Evolutionary conservation across 768 basidiomycete species (phyloP), one percentile per base, ranked within the genome.

Genomic region (Suillus paluster): DNA sequence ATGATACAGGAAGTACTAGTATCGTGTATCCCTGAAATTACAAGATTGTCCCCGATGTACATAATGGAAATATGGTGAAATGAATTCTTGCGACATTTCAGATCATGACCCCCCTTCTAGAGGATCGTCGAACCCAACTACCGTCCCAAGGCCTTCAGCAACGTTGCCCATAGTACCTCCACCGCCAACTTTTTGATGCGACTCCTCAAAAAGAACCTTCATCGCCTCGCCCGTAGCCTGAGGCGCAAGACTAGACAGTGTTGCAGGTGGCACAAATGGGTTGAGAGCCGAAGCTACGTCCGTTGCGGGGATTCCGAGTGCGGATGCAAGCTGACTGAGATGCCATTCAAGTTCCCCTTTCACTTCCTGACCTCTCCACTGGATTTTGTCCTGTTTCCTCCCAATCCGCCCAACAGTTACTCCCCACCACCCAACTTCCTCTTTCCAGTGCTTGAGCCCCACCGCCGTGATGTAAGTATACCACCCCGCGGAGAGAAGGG

Each of bases 221-320:
- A 77, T 72, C 14, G 77, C 76, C 19, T 84, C 81, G 1, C 80
- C 80, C 0, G 83, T 84, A 68, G 83, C 82, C 55, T 76, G 75
- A 5, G 41, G 63, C 2, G 81, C 80, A 5, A 88, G 73, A 1
- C 84, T 86, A 10, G 85, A 83, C 56, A 90, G 70, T 41, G 83
- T 86, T 8, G 84, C 86, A 11, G 84, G 82, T 1, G 89, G 86
- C 11, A 90, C 83, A 63, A 86, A 73, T 34, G 85, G 78, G 64
- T 80, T 79, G 53, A 91, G 85, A 1, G 89, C 90, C 19, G 77
- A 79, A 3, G 90, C 88, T 1, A 92, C 75, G 41, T 88, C 85
- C 44, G 77, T 74, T 17, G 86, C 78, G 0, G 84, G 81, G 67
- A 91, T 82, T 1, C 88, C 90, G 34, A 92, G 76, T 36, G 82